Base-by-base conservation (phyloP, 306 rosid species). In the Cyclanthera cordifolia region DNA sequence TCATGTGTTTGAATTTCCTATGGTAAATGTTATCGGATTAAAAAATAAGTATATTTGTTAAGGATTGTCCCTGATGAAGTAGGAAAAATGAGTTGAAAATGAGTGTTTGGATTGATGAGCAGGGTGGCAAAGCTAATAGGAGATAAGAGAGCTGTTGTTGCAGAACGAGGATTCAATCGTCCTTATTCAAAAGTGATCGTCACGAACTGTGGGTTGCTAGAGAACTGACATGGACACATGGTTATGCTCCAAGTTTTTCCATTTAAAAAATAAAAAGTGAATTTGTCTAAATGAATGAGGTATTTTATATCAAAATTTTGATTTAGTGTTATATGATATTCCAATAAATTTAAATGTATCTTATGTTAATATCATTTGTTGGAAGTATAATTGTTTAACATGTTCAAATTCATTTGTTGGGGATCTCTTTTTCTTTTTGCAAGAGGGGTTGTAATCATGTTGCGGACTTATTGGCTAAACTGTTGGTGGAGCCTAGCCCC, bases 111-210 rank as follows among this genome's bases (percentile, higher is more conserved):
- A 21, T 64, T 43, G 20, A 53, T 49, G 54, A 53, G 70, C 79
- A 90, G 97, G 88, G 95, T 86, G 76, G 97, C 95, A 59, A 90
- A 88, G 90, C 80, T 86, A 39, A 86, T 90, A 46, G 97, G 97
- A 24, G 97, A 91, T 74, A 90, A 88, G 79, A 80, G 88, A 76
- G 97, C 89, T 25, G 85, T 91, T 17, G 94, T 85, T 53, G 94
- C 94, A 55, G 93, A 91, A 82, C 83, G 94, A 79, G 95, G 95
- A 49, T 88, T 88, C 83, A 88, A 91, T 80, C 90, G 89, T 27
- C 94, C 95, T 73, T 86, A 86, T 53, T 81, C 95, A 0, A 86
- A 85, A 79, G 85, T 86, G 30, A 34, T 83, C 1, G 79, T 88
- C 66, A 88, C 85, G 68, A 88, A 85, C 77, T 86, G 88, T 19